Percentiles rank a stretch among this genome's conserved stretches.
phyloP scores from a whole-genome alignment of 257 asterid species.

The Plantago elongata region DNA sequence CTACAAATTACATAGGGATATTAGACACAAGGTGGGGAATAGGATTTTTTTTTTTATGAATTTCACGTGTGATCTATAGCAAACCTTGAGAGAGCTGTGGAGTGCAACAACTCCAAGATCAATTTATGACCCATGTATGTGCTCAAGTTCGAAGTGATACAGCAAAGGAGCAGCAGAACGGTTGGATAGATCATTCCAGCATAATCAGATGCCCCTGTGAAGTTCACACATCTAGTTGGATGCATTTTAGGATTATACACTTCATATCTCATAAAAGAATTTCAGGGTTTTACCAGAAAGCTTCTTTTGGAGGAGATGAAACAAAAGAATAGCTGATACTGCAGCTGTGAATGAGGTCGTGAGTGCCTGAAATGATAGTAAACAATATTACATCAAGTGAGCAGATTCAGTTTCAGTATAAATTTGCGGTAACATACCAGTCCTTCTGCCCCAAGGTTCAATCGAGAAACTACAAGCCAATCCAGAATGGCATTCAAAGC shows the following conservation, averaged over 20 bases:
- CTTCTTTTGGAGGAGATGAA: slow-evolving; percentile 33
- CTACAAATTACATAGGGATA: not conserved
- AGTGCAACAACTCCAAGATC: slow-evolving; percentile 11
- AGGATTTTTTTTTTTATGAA: no score
- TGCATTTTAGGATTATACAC: not conserved
- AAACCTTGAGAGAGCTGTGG: slow-evolving; percentile 23
- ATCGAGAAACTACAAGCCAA: slow-evolving; percentile 38
- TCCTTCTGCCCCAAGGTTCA: slow-evolving; percentile 38
- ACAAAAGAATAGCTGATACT: slow-evolving; percentile 28
- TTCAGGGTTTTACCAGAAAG: slow-evolving; percentile 21
- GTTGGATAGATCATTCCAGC: slow-evolving; percentile 26
- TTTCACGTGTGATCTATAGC: not conserved
- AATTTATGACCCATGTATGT: slow-evolving; percentile 22
- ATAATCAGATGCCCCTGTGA: slow-evolving; percentile 28
- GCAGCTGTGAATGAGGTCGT: slow-evolving; percentile 35
- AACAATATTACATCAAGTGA: not conserved
- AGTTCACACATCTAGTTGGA: not conserved
- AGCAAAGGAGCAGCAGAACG: slow-evolving; percentile 22
- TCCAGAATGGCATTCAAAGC: slow-evolving; percentile 41
- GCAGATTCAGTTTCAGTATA: not conserved
- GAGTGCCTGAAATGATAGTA: slow-evolving; percentile 20
- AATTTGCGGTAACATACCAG: slow-evolving; percentile 26
- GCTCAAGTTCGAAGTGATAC: slow-evolving; percentile 25
- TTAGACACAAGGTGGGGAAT: no score
- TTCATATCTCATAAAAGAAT: not conserved